These are phyloP conservation scores for Medicago arabica DNA, from an alignment of 306 rosid genomes.

Conservation along the genomic window DNA sequence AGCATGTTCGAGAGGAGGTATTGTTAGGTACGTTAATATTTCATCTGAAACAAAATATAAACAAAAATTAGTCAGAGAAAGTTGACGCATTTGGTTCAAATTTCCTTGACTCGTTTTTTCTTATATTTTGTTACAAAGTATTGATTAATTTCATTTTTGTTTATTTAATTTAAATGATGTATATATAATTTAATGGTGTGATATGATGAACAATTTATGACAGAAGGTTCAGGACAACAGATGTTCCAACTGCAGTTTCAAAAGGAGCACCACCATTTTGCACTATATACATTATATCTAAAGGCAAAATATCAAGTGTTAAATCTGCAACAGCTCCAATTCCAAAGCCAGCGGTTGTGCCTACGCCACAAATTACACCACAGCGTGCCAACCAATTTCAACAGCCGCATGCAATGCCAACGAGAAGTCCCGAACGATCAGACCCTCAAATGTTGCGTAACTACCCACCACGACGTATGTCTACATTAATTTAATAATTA, in stretches of 20 bases:
- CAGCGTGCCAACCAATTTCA: not conserved
- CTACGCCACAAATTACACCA: not conserved
- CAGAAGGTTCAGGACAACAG: constrained; percentile 74
- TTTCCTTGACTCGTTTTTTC: no score
- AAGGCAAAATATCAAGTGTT: constrained; percentile 66
- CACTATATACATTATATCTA: constrained; percentile 65
- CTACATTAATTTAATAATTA: not conserved
- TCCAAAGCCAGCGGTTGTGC: not conserved
- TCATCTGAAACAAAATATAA: no score
- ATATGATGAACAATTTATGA: constrained; percentile 3
- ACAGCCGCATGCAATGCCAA: not conserved
- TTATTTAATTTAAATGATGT: not conserved
- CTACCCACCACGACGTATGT: constrained; percentile 49
- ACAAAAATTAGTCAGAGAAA: no score
- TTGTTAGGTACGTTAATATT: constrained; percentile 56
- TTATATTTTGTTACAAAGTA: no score
- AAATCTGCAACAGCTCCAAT: constrained; percentile 56
- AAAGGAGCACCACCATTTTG: constrained; percentile 74
- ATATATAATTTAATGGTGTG: not conserved
- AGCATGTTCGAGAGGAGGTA: constrained; percentile 61
- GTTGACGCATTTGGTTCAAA: no score
- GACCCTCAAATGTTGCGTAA: constrained; percentile 14
- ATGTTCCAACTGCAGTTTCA: constrained; percentile 62
- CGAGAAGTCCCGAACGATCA: constrained; percentile 22
- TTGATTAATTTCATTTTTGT: not conserved